phyloP scores from a whole-genome alignment of 1,284 basidiomycete species.

The Tilletia caries region DNA sequence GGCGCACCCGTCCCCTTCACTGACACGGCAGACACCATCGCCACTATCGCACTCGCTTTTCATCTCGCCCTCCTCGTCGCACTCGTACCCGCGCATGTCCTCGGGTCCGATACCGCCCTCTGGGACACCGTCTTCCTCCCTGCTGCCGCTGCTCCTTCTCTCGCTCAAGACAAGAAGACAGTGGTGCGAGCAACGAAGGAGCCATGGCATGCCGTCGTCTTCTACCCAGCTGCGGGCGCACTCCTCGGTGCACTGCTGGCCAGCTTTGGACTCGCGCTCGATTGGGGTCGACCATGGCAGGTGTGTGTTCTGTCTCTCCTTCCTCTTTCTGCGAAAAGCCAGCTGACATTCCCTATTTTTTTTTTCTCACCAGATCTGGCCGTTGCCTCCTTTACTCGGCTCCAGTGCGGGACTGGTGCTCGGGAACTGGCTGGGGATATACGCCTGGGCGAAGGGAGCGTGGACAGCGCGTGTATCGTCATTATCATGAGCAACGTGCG shows the following conservation, averaged over 20 bases:
- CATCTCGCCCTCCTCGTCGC: slow-evolving; percentile 12
- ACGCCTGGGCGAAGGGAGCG: background rate
- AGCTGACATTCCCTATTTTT: background rate
- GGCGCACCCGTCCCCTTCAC: slow-evolving; percentile 7
- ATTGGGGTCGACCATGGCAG: slow-evolving; percentile 12
- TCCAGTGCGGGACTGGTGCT: background rate
- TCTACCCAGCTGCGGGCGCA: background rate
- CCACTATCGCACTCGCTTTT: background rate
- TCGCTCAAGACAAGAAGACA: too few relatives aligned
- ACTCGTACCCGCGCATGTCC: background rate
- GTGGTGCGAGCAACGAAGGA: too few relatives aligned
- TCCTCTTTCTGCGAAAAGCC: background rate
- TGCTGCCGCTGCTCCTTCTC: background rate
- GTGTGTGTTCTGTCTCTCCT: background rate
- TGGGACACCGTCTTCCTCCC: slow-evolving; percentile 6
- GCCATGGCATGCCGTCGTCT: background rate
- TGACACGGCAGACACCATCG: background rate
- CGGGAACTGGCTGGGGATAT: slow-evolving; percentile 5
- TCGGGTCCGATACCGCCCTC: background rate
- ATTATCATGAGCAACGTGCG: too few relatives aligned
- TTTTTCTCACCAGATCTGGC: background rate
- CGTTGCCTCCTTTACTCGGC: background rate
- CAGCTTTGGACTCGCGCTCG: background rate
- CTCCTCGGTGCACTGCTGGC: background rate
- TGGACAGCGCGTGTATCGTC: background rate